Evolutionary conservation across 306 rosid genomes (phyloP).

Genomic region (Fragaria ananassa): DNA sequence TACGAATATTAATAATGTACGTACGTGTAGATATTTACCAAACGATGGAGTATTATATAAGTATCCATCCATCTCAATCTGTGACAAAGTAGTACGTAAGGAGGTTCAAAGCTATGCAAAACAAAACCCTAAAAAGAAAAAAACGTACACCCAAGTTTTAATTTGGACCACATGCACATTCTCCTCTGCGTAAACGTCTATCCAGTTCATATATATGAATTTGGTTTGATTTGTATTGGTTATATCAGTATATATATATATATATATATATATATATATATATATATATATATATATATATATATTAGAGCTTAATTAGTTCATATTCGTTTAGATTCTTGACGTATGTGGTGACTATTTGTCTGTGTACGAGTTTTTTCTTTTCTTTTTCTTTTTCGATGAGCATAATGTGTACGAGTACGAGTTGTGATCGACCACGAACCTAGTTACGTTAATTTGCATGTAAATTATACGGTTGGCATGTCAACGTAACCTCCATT

Average conservation of each 20-base stretch:
- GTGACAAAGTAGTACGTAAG: not conserved
- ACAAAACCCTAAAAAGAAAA: not conserved
- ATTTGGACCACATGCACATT: not conserved
- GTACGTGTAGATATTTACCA: not conserved
- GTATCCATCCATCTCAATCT: not conserved
- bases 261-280: no score
- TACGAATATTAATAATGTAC: no score
- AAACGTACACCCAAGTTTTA: no score
- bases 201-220: not conserved
- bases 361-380: no score
- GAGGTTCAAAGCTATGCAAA: not conserved
- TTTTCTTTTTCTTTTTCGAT: no score
- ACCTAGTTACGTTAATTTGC: not conserved
- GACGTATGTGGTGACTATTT: not conserved
- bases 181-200: not conserved
- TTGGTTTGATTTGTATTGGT: not conserved
- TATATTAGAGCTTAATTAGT: not conserved
- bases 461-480: not conserved
- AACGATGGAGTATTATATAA: not conserved
- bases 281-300: no score
- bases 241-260: no score
- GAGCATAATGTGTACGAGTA: not conserved
- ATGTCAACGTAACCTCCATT: not conserved
- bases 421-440: not conserved
- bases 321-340: not conserved